Conservation (phyloP, 1,284 basidiomycete genomes). For the Paramarasmius palmivorus region DNA sequence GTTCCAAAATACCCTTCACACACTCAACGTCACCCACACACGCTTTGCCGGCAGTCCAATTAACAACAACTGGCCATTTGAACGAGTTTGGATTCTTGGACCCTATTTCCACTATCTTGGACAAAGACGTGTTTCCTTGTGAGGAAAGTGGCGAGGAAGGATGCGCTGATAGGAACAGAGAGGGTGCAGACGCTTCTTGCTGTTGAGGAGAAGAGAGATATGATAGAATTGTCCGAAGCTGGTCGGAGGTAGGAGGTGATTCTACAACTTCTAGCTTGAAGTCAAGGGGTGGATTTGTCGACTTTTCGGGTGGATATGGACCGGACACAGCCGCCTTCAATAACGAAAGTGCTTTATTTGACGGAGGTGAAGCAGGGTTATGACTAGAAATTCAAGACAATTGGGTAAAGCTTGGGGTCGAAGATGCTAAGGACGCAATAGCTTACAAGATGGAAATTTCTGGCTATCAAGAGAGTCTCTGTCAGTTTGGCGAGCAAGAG, state of each 20-base stretch:
- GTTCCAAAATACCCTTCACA: conserved; percentile 63
- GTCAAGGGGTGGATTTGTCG: conserved; percentile 50
- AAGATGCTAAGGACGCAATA: not conserved
- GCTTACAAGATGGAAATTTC: conserved; percentile 69
- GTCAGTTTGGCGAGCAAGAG: not conserved
- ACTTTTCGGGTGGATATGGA: conserved; percentile 57
- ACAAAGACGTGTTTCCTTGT: conserved; percentile 39
- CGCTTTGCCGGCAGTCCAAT: conserved; percentile 71
- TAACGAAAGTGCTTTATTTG: conserved; percentile 56
- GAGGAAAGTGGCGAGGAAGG: conserved; percentile 41
- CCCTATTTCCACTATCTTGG: conserved; percentile 52
- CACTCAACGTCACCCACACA: conserved; percentile 68
- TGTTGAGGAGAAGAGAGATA: conserved; percentile 45
- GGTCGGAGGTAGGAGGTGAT: conserved; percentile 62
- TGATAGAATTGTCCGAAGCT: conserved; percentile 63
- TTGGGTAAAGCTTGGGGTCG: conserved; percentile 1
- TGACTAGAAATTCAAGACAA: conserved; percentile 47
- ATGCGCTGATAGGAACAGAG: conserved; percentile 55
- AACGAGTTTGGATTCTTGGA: conserved; percentile 54
- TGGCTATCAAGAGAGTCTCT: conserved; percentile 36
- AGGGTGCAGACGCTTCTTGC: conserved; percentile 34
- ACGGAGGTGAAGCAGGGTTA: conserved; percentile 61
- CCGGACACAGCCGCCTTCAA: conserved; percentile 56
- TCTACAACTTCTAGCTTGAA: conserved; percentile 76
- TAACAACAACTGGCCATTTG: conserved; percentile 79